A percentile compares a stretch with the other conserved stretches of the same genome.
These are phyloP conservation scores for Thalia dealbata DNA, from an alignment of 176 grass and related monocot genomes.

Conservation along the genomic window DNA sequence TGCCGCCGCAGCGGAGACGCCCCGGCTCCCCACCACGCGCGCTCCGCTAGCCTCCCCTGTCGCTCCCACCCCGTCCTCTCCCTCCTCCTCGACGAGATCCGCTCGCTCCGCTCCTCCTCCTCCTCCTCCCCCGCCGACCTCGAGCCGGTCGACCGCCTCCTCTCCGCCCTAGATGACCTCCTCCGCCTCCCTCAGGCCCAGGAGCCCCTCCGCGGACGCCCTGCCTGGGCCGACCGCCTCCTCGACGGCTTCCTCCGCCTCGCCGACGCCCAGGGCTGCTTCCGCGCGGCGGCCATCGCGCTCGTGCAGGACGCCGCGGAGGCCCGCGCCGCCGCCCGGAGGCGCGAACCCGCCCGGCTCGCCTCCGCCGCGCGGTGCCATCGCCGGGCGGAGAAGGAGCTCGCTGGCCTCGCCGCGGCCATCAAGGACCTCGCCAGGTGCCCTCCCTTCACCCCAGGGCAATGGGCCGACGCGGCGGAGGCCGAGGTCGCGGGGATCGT, in stretches of 20 bases:
- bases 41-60: constrained; percentile 51
- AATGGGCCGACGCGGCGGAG: constrained; percentile 15
- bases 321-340: constrained; percentile 28
- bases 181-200: constrained; percentile 36
- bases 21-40: constrained; percentile 20
- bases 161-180: constrained; percentile 36
- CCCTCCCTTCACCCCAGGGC: background rate
- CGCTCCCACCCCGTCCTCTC: constrained; percentile 49
- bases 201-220: constrained; percentile 21
- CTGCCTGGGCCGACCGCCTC: constrained; percentile 24
- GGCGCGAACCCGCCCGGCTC: constrained; percentile 32
- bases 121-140: constrained; percentile 18
- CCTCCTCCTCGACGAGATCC: constrained; percentile 42
- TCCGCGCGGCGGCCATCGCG: constrained; percentile 35
- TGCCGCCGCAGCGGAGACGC: background rate
- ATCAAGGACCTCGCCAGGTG: constrained; percentile 2
- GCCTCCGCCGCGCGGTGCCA: constrained; percentile 23
- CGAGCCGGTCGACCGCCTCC: constrained; percentile 34
- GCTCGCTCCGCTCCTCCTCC: constrained; percentile 1
- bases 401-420: constrained; percentile 13
- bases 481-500: constrained; percentile 24
- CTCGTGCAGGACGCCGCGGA: constrained; percentile 44
- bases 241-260: constrained; percentile 62
- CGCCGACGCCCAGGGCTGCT: constrained; percentile 53
- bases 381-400: constrained; percentile 40